Base-by-base conservation (phyloP, 148 eudicot genomes). In the Chenopodium quinoa region DNA sequence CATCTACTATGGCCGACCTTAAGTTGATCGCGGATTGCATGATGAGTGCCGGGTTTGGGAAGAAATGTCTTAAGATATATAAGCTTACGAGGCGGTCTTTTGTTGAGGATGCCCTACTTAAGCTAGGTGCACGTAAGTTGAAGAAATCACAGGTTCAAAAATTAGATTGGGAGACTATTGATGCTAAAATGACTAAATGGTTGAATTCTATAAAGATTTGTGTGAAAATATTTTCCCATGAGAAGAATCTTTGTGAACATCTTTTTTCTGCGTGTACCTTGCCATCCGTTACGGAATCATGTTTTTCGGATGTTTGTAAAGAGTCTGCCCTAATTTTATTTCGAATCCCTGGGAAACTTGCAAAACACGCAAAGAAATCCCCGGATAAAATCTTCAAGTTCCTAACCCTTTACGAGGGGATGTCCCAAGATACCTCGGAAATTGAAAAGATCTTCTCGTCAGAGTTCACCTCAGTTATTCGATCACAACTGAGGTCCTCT, bases 51-150 rank as follows among this genome's bases (percentile, higher is more conserved):
- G 99, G 99, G 0, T 92, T 90, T 62, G 89, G 87, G 0, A 91
- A 87, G 78, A 95, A 96, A 70, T 96, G 98, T 63, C 75, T 86
- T 17, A 86, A 85, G 54, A 87, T 96, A 19, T 93, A 90, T 82
- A 91, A 86, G 68, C 34, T 89, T 0, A 91, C 75, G 80, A 89
- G 88, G 66, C 81, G 73, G 6, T 92, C 78, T 54, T 87, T 84
- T 19, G 85, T 78, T 66, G 93, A 48, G 83, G 95, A 75, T 71
- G 78, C 80, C 22, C 52, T 11, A 34, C 83, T 37, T 78, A 82
- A 75, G 20, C 76, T 85, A 0, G 82, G 79, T 2, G 77, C 19
- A 27, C 78, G 81, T 4, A 78, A 62, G 19, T n/a, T 81, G 20
- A 85, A 74, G 52, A 85, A 85, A 75, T 70, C 83, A 0, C 81